Conservation (phyloP, 2,329 filamentous ascomycete species). For the Ceratocystis papillata region DNA sequence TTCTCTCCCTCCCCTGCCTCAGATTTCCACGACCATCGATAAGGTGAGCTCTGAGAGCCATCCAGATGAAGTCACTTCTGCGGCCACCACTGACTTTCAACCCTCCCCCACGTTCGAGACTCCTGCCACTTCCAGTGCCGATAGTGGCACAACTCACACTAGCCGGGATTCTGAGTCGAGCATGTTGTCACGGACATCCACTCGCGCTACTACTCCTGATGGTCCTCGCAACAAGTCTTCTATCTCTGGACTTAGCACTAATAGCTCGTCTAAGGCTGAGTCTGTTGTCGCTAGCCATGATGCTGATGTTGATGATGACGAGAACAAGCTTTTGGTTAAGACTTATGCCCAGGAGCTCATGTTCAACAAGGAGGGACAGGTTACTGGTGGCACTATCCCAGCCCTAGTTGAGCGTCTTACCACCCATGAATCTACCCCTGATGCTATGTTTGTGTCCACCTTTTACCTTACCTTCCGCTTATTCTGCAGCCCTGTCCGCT, state of each 20-base stretch:
- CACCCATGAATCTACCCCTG: conserved; percentile 82
- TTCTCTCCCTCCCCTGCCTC: conserved; percentile 46
- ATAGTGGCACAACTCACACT: conserved; percentile 66
- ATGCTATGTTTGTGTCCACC: conserved; percentile 81
- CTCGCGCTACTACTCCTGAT: conserved; percentile 79
- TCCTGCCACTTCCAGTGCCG: conserved; percentile 63
- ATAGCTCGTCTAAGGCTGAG: conserved; percentile 43
- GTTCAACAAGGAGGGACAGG: conserved; percentile 85
- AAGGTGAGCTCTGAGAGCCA: conserved; percentile 40
- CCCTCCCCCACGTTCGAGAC: conserved; percentile 53
- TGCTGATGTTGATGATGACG: conserved; percentile 69
- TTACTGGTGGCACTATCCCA: conserved; percentile 82
- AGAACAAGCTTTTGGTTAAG: conserved; percentile 76
- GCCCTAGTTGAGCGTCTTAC: conserved; percentile 92
- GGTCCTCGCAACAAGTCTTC: conserved; percentile 50
- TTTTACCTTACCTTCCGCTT: conserved; percentile 95
- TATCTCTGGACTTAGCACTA: conserved; percentile 55
- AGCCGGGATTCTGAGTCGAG: conserved; percentile 75
- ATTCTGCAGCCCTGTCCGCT: conserved; percentile 69
- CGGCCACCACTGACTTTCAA: conserved; percentile 36
- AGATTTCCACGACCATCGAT: conserved; percentile 43
- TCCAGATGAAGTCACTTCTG: conserved; percentile 19
- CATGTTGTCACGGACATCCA: conserved; percentile 69
- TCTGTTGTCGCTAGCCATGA: conserved; percentile 37
- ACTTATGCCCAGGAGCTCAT: conserved; percentile 86